Evolutionary conservation across 768 basidiomycete genomes (phyloP).

Genomic region (Auricularia sp.): DNA sequence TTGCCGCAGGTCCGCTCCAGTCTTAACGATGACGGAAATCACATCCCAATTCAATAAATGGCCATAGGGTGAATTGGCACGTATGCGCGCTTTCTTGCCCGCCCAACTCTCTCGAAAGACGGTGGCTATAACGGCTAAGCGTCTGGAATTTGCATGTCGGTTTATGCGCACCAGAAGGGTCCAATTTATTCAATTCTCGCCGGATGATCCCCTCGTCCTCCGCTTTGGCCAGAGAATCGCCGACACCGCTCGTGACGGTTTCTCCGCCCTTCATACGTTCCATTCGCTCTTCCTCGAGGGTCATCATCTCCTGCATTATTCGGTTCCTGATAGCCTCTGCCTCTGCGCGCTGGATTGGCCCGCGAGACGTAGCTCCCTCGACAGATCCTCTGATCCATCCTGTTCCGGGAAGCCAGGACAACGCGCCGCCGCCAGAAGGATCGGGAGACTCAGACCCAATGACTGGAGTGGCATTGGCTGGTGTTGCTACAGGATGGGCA

Average conservation of each 20-base stretch:
- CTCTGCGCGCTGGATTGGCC: conserved; percentile 51
- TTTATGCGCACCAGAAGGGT: conserved; percentile 55
- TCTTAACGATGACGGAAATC: conserved; percentile 96
- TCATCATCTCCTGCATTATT: conserved; percentile 98
- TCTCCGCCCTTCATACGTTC: conserved; percentile 57
- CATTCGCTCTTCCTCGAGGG: conserved; percentile 94
- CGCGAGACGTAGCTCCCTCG: conserved; percentile 15
- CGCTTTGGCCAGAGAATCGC: conserved; percentile 45
- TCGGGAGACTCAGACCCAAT: conserved; percentile 1
- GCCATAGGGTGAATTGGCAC: conserved; percentile 89
- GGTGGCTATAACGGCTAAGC: conserved; percentile 32
- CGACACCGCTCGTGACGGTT: conserved; percentile 18
- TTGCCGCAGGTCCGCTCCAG: conserved; percentile 91
- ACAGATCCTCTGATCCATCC: conserved; percentile 34
- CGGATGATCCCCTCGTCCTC: conserved; percentile 94
- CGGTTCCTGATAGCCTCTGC: conserved; percentile 85
- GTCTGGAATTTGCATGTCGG: conserved; percentile 13
- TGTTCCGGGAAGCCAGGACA: conserved; percentile 48
- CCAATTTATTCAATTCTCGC: conserved; percentile 85
- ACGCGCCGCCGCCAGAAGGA: neutral
- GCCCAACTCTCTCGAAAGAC: conserved; percentile 95
- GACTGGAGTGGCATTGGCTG: conserved; percentile 11
- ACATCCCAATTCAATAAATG: conserved; percentile 86
- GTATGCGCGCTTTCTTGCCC: conserved; percentile 90
- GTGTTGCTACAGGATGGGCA: conserved; percentile 11